A percentile compares a stretch with the other conserved stretches of the same genome.
These are phyloP conservation scores for Malassezia yamatoensis DNA, from an alignment of 1,284 basidiomycete species.

Conservation along the genomic window DNA sequence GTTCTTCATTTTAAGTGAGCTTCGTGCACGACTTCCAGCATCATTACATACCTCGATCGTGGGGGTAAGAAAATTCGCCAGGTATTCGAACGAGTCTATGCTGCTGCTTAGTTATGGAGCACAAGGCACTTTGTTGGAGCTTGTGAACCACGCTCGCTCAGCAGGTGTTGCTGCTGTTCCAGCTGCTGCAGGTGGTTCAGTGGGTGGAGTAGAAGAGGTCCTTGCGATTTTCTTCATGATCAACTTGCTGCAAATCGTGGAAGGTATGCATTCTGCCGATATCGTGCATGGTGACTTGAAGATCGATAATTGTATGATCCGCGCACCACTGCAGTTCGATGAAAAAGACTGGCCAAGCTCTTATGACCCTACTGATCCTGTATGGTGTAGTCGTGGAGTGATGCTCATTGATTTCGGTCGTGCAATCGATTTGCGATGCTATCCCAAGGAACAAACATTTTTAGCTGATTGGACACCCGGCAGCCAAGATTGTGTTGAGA, in stretches of 20 bases:
- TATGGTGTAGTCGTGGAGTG: constrained; percentile 80
- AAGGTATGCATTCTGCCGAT: constrained; percentile 67
- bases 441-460: constrained; percentile 60
- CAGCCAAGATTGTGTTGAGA: constrained; percentile 79
- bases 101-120: constrained; percentile 76
- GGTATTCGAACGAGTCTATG: constrained; percentile 66
- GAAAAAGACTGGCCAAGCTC: constrained; percentile 63
- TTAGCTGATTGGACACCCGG: constrained; percentile 68
- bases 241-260: constrained; percentile 73
- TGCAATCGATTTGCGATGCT: constrained; percentile 75
- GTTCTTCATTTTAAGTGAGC: constrained; percentile 69
- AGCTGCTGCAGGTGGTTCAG: constrained; percentile 55
- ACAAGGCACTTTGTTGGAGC: constrained; percentile 84
- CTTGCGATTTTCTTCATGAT: constrained; percentile 89
- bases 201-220: constrained; percentile 67
- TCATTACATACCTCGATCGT: constrained; percentile 27
- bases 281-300: constrained; percentile 98
- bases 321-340: constrained; percentile 62
- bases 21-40: constrained; percentile 52
- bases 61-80: constrained; percentile 30
- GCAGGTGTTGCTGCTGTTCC: constrained; percentile 54
- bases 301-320: constrained; percentile 93
- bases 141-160: constrained; percentile 62
- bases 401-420: constrained; percentile 94
- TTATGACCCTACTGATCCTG: constrained; percentile 69